Percentiles rank a stretch among this genome's conserved stretches.
These are phyloP conservation scores for Cryomyces antarcticus DNA, from an alignment of 495 filamentous ascomycete species.

Conservation along the genomic window DNA sequence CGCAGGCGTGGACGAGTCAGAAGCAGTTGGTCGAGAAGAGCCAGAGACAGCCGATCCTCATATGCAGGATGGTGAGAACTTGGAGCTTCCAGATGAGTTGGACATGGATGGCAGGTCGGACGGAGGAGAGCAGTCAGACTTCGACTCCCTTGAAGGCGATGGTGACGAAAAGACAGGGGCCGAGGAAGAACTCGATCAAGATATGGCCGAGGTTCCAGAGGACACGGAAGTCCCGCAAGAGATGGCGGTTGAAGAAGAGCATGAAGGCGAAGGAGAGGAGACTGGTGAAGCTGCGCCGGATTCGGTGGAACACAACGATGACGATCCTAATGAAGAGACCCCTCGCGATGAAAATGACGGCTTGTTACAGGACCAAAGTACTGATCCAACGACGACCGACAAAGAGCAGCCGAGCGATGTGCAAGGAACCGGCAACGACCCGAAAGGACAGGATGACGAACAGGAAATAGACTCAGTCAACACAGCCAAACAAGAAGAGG, in stretches of 20 bases:
- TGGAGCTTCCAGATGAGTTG: conserved; percentile 51
- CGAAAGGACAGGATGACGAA: background rate
- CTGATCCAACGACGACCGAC: background rate
- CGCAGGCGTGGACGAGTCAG: conserved; percentile 37
- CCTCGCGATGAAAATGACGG: too few relatives aligned
- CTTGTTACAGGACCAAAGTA: too few relatives aligned
- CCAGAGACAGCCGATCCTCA: conserved; percentile 48
- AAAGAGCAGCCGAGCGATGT: background rate
- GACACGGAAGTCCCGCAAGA: conserved; percentile 3
- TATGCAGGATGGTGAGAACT: conserved; percentile 46
- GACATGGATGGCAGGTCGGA: conserved; percentile 45
- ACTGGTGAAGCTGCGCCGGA: conserved; percentile 3
- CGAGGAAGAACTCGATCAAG: conserved; percentile 16
- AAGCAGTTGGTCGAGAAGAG: conserved; percentile 36
- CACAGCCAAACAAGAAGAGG: conserved; percentile 9
- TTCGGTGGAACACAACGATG: too few relatives aligned
- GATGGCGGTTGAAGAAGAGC: conserved; percentile 4
- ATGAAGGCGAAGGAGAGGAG: conserved; percentile 7
- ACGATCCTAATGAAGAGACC: too few relatives aligned
- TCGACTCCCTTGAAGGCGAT: conserved; percentile 22
- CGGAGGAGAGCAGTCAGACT: conserved; percentile 37
- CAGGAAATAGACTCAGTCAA: conserved; percentile 1
- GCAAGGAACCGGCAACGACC: background rate
- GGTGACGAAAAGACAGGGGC: conserved; percentile 15
- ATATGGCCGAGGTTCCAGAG: background rate